Evolutionary conservation across 73 alveolate genomes (phyloP).

Genomic region (Stentor coeruleus): DNA sequence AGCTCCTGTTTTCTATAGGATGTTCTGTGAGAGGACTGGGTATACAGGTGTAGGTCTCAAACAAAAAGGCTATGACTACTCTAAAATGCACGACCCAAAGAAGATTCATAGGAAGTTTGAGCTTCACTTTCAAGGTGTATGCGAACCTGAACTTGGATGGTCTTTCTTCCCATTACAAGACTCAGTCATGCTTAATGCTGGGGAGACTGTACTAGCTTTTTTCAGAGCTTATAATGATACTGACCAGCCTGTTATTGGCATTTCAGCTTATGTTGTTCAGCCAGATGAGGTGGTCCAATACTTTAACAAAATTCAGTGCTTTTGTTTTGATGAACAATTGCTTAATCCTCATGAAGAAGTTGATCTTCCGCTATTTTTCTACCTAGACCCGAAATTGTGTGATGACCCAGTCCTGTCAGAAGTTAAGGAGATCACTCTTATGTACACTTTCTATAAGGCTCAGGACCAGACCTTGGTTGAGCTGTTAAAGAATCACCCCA

Average conservation of each 20-base stretch:
- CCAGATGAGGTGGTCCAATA: conserved; percentile 56
- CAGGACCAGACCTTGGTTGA: conserved; percentile 25
- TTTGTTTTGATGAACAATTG: conserved; percentile 71
- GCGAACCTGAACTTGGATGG: conserved; percentile 70
- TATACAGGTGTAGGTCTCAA: conserved; percentile 25
- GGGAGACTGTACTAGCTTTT: conserved; percentile 72
- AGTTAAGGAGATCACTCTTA: conserved; percentile 4
- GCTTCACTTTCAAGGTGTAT: conserved; percentile 46
- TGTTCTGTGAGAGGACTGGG: conserved; percentile 27
- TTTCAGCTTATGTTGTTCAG: conserved; percentile 45
- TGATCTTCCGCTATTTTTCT: conserved; percentile 67
- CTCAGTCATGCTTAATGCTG: conserved; percentile 54
- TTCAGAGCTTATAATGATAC: conserved; percentile 58
- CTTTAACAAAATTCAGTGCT: conserved; percentile 75
- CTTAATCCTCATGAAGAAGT: conserved; percentile 65
- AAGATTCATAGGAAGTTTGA: conserved; percentile 52
- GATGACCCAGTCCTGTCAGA: conserved; percentile 46
- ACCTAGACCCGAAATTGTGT: conserved; percentile 63
- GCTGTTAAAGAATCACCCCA: conserved; percentile 17
- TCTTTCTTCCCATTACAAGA: conserved; percentile 51
- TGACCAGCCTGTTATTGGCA: conserved; percentile 51
- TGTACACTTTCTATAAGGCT: conserved; percentile 20
- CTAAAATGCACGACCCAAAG: conserved; percentile 20
- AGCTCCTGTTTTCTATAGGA: conserved; percentile 4
- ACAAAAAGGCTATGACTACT: conserved; percentile 22